Evolutionary conservation across 805 yeast species (phyloP).

Genomic region (Schwanniomyces occidentalis): DNA sequence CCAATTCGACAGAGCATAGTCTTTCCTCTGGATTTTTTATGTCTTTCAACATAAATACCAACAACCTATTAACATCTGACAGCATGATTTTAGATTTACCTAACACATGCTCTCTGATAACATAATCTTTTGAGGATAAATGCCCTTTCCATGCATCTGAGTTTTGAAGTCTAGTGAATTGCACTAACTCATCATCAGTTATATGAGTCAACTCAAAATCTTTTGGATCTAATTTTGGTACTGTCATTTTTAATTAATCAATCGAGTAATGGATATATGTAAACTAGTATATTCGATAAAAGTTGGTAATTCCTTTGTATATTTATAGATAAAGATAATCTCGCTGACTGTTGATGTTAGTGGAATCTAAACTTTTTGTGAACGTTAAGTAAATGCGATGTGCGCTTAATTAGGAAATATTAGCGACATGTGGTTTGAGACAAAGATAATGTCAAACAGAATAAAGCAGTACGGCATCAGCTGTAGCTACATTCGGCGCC

Average conservation of each 20-base stretch:
- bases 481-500: too few relatives aligned
- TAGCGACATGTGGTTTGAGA: too few relatives aligned
- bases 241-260: background rate
- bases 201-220: constrained; percentile 16
- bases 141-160: constrained; percentile 37
- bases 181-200: constrained; percentile 24
- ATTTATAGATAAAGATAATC: background rate
- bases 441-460: too few relatives aligned
- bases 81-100: constrained; percentile 19
- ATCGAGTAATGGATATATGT: background rate
- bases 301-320: background rate
- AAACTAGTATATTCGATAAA: background rate
- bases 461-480: too few relatives aligned
- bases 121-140: constrained; percentile 34
- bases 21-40: constrained; percentile 16
- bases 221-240: constrained; percentile 2
- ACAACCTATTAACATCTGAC: constrained; percentile 8
- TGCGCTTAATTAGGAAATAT: constrained; percentile 3
- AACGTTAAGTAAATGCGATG: background rate
- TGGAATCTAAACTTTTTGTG: background rate
- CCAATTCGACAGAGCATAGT: constrained; percentile 36
- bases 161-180: constrained; percentile 36
- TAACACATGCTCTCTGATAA: constrained; percentile 32
- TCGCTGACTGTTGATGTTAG: constrained; percentile 4
- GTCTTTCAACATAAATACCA: constrained; percentile 26